phyloP scores from a whole-genome alignment of 164 flowering plant species.

The Vitis rotundifolia region DNA sequence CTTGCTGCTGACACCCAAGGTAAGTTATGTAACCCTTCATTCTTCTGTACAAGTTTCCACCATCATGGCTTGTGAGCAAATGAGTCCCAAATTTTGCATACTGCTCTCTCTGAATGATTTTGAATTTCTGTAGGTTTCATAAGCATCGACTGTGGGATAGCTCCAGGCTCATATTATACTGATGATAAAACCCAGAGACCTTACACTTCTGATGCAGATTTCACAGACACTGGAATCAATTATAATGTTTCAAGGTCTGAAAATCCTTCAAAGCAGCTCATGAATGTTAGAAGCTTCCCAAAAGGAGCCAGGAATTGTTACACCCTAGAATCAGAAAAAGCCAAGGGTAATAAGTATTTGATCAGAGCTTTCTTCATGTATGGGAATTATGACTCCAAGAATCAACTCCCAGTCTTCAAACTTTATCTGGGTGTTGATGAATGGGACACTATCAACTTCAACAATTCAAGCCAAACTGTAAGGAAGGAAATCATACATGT shows the following conservation, averaged over 20 bases:
- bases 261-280: background rate
- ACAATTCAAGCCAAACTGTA: background rate
- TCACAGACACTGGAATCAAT: conserved; percentile 17
- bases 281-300: conserved; percentile 25
- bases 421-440: conserved; percentile 21
- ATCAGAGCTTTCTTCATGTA: conserved; percentile 32
- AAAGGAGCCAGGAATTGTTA: conserved; percentile 24
- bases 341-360: conserved; percentile 10
- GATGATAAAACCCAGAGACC: conserved; percentile 7
- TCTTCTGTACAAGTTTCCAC: no score
- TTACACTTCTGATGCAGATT: conserved; percentile 22
- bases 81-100: no score
- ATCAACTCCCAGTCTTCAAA: conserved; percentile 20
- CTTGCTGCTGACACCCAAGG: no score
- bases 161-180: conserved; percentile 1
- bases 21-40: no score
- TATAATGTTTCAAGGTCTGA: background rate
- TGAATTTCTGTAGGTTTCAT: conserved; percentile 19
- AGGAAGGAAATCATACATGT: conserved; percentile 18
- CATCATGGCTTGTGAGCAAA: no score
- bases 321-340: conserved; percentile 1
- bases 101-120: no score
- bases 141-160: conserved; percentile 33
- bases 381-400: conserved; percentile 30
- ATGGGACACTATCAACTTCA: conserved; percentile 16